These are phyloP conservation scores for Fusarium sp. DNA, from an alignment of 2,329 filamentous ascomycete genomes.

Conservation along the genomic window DNA sequence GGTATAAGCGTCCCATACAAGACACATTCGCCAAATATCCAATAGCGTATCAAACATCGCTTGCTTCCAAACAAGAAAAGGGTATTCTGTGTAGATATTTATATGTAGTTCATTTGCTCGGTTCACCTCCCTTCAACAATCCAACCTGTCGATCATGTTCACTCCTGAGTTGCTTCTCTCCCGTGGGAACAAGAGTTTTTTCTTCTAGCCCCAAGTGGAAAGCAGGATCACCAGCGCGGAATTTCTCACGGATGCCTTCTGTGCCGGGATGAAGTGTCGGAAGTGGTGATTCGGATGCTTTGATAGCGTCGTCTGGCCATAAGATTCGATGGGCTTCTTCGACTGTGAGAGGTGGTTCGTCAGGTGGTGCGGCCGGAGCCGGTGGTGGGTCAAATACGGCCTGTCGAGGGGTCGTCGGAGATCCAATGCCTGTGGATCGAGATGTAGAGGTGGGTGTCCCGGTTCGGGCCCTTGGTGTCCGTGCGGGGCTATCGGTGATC, in stretches of 20 bases:
- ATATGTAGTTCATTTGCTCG: conserved; percentile 32
- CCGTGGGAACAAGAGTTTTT: conserved; percentile 52
- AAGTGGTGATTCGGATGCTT: conserved; percentile 23
- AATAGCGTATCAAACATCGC: conserved; percentile 1
- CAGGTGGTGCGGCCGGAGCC: conserved; percentile 15
- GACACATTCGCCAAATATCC: conserved; percentile 3
- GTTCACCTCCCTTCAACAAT: conserved; percentile 36
- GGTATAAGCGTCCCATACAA: conserved; percentile 30
- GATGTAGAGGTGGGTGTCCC: conserved; percentile 39
- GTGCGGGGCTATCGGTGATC: conserved; percentile 35
- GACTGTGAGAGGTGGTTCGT: conserved; percentile 52
- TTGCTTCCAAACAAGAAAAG: conserved; percentile 1
- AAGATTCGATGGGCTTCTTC: conserved; percentile 55
- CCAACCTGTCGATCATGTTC: conserved; percentile 48
- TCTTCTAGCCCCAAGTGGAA: conserved; percentile 50
- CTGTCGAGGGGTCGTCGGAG: conserved; percentile 38
- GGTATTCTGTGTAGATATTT: neutral
- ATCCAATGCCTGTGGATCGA: conserved; percentile 29
- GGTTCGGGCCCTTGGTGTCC: conserved; percentile 29
- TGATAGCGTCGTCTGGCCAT: conserved; percentile 50
- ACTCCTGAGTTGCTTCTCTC: conserved; percentile 51
- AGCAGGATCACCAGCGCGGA: conserved; percentile 50
- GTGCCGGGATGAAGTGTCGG: conserved; percentile 20
- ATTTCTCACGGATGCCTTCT: conserved; percentile 55
- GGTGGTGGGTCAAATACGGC: conserved; percentile 15